phyloP scores from a whole-genome alignment of 2,329 filamentous ascomycete species.

The Trichoderma endophyticum region DNA sequence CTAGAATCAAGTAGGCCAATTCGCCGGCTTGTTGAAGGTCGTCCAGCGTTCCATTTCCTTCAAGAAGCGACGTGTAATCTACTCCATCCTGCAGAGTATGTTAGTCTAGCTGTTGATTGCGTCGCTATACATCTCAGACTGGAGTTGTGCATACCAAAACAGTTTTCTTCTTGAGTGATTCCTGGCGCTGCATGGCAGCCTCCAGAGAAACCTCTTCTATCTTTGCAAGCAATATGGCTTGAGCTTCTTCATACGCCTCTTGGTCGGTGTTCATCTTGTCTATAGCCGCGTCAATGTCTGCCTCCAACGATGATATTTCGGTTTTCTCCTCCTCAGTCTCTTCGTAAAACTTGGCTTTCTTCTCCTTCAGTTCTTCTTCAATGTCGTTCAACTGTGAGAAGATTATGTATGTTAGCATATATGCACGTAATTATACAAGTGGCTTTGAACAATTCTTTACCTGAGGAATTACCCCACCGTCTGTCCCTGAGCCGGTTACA shows the following conservation, averaged over 20 bases:
- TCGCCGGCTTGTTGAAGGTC: neutral
- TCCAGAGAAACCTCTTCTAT: neutral
- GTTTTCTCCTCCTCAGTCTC: neutral
- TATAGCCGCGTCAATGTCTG: neutral
- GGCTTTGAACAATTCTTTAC: neutral
- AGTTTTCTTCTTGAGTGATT: neutral
- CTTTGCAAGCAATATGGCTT: neutral
- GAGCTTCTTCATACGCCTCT: neutral
- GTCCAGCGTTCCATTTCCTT: neutral
- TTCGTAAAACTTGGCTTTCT: neutral
- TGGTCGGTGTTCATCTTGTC: neutral
- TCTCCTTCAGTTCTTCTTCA: neutral
- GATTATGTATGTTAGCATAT: neutral
- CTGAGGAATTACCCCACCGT: neutral
- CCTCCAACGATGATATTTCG: neutral
- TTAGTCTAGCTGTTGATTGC: neutral
- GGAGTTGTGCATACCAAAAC: neutral
- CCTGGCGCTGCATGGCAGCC: neutral
- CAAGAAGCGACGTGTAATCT: neutral
- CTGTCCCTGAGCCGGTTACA: neutral
- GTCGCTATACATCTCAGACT: neutral
- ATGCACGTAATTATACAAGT: neutral
- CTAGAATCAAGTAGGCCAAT: neutral
- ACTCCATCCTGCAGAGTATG: neutral
- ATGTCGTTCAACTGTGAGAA: neutral